Evolutionary conservation across 1,284 basidiomycete species (phyloP).

Genomic region (Cerrena zonata): DNA sequence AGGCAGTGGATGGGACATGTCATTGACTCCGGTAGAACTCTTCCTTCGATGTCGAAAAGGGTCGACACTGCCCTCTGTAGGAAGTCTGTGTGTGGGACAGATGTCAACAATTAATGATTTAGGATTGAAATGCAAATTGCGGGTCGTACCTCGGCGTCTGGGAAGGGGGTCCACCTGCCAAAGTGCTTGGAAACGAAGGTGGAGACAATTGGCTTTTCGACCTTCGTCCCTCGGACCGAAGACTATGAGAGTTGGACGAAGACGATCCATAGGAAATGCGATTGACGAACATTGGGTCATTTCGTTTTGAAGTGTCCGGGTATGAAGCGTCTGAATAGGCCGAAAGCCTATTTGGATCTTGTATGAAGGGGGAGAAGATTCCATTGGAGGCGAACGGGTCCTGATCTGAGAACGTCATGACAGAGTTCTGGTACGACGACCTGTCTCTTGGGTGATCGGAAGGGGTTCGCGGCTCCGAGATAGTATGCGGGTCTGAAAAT

Average conservation of each 20-base stretch:
- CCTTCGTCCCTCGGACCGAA: constrained; percentile 19
- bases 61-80: background rate
- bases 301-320: constrained; percentile 39
- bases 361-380: constrained; percentile 32
- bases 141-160: background rate
- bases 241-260: constrained; percentile 44
- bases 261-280: constrained; percentile 53
- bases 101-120: too few relatives aligned
- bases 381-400: constrained; percentile 57
- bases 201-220: constrained; percentile 6
- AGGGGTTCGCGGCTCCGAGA: constrained; percentile 43
- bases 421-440: constrained; percentile 41
- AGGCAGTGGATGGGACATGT: background rate
- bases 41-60: constrained; percentile 3
- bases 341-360: constrained; percentile 42
- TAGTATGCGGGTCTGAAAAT: constrained; percentile 22
- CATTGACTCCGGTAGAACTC: background rate
- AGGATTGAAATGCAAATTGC: background rate
- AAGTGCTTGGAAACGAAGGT: background rate
- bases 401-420: constrained; percentile 54
- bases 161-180: background rate
- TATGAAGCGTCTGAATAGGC: constrained; percentile 47
- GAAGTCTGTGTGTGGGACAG: background rate
- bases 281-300: constrained; percentile 28
- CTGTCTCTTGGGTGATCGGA: constrained; percentile 37